Evolutionary conservation across 192 early-diverging fungal genomes (phyloP).

Genomic region (Cetraspora pellucida): DNA sequence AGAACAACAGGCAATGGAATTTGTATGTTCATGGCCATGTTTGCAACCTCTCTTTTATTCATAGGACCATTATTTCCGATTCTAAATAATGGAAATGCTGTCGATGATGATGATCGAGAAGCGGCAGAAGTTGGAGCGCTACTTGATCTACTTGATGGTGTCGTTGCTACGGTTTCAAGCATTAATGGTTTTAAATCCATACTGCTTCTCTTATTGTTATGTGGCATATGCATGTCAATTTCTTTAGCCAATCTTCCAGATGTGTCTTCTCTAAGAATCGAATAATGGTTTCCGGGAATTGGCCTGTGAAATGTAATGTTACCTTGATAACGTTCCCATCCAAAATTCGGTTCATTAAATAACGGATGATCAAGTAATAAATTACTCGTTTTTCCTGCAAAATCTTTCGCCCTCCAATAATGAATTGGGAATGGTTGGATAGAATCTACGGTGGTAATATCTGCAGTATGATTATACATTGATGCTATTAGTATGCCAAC

Average conservation of each 20-base stretch:
- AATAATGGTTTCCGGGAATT: slow-evolving; percentile 4
- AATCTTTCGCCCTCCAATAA: slow-evolving; percentile 29
- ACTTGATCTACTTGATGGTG: neutral
- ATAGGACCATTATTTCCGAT: neutral
- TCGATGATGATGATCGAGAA: neutral
- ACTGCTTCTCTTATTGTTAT: neutral
- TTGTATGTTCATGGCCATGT: neutral
- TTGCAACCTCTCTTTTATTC: neutral
- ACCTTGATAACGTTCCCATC: slow-evolving; percentile 23
- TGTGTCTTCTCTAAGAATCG: slow-evolving; percentile 1
- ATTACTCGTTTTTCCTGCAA: slow-evolving; percentile 6
- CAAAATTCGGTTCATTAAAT: slow-evolving; percentile 11
- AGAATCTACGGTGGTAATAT: neutral
- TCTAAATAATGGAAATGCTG: neutral
- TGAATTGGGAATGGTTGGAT: slow-evolving; percentile 20
- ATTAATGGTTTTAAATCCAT: slow-evolving; percentile 17
- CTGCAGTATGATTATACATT: slow-evolving; percentile 21
- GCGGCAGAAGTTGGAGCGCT: neutral
- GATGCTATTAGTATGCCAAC: neutral
- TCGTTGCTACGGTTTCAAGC: neutral
- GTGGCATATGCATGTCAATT: slow-evolving; percentile 2
- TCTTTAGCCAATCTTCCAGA: neutral
- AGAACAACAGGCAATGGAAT: neutral
- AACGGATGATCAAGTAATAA: slow-evolving; percentile 30
- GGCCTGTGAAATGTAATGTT: neutral